These are phyloP conservation scores for Lathyrus tuberosus DNA, from an alignment of 306 rosid genomes.

Conservation along the genomic window DNA sequence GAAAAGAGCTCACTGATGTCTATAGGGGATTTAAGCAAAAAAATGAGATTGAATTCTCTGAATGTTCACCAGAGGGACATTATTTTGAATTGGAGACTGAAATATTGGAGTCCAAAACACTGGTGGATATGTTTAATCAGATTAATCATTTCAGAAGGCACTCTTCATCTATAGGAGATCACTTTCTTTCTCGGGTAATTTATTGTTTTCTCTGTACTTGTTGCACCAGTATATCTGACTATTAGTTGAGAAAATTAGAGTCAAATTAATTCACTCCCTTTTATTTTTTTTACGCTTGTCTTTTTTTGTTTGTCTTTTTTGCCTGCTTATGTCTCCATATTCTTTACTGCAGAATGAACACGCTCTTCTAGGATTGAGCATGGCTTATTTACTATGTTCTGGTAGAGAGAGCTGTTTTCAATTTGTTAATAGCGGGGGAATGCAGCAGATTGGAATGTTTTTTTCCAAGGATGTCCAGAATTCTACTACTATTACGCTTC, in stretches of 20 bases:
- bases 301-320: background rate
- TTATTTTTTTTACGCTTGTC: slow-evolving; percentile 18
- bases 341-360: slow-evolving; percentile 70
- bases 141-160: slow-evolving; percentile 53
- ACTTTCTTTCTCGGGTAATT: slow-evolving; percentile 64
- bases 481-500: slow-evolving; percentile 65
- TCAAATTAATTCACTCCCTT: slow-evolving; percentile 15
- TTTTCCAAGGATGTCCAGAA: slow-evolving; percentile 55
- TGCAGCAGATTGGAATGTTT: slow-evolving; percentile 71
- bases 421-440: slow-evolving; percentile 84
- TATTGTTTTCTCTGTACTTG: slow-evolving; percentile 28
- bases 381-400: slow-evolving; percentile 90
- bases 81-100: slow-evolving; percentile 61
- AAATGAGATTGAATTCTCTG: slow-evolving; percentile 48
- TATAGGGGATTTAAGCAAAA: slow-evolving; percentile 54
- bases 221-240: slow-evolving; percentile 30
- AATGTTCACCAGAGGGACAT: slow-evolving; percentile 42
- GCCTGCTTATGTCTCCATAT: slow-evolving; percentile 28
- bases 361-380: slow-evolving; percentile 76
- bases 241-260: slow-evolving; percentile 28
- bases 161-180: slow-evolving; percentile 48
- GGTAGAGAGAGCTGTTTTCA: slow-evolving; percentile 89
- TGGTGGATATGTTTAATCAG: slow-evolving; percentile 72
- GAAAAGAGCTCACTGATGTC: slow-evolving; percentile 67
- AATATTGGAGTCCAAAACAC: slow-evolving; percentile 62